Base-by-base conservation (phyloP, 345 rosid species). In the Rhodamnia argentea region DNA sequence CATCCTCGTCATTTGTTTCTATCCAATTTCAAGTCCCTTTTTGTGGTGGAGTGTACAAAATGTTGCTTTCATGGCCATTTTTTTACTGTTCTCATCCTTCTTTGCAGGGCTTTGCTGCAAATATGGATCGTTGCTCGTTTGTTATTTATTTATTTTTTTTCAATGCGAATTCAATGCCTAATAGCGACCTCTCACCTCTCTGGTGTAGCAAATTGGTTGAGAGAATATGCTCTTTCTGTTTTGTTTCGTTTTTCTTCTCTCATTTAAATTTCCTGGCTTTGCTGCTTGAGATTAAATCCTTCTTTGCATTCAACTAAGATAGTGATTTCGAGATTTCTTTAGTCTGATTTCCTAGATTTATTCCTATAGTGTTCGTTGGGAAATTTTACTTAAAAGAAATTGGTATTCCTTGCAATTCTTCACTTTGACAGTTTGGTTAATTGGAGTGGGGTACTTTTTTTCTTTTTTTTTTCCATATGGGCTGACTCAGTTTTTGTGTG, bases 61-160 rank as follows among this genome's bases (percentile, higher is more conserved):
- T 24, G 83, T 89, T 89, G 92, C 90, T 90, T 86, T 91, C 92
- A 53, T 70, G 88, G 83, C 84, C 82, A 89, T 85, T 87, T 85
- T 85, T n/a, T 27, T 53, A 75, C 91, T 90, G 87, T 91, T 83
- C 40, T 86, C 83, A 47, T 86, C 91, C 89, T 88, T 29, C 57
- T 83, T 82, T 52, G 11, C 82, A 12, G 84, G 87, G 55, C 44
- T 7, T 44, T 76, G 16, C 62, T 42, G 86, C 12, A 54, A 37
- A 29, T 53, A 82, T 27, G 50, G 56, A n/a, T 82, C 26, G 81
- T 32, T 37, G 81, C 47, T 37, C 24, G 47, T 70, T 70, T 70
- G 7, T 10, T 32, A 70, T 70, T 18, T 70, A n/a, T 9, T 58
- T 2, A 55, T 8, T 57, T 57, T 37, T 22, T 70, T 70, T 18